Conservation (phyloP, 2,329 filamentous ascomycete species). For the Aspergillus clavatus region DNA sequence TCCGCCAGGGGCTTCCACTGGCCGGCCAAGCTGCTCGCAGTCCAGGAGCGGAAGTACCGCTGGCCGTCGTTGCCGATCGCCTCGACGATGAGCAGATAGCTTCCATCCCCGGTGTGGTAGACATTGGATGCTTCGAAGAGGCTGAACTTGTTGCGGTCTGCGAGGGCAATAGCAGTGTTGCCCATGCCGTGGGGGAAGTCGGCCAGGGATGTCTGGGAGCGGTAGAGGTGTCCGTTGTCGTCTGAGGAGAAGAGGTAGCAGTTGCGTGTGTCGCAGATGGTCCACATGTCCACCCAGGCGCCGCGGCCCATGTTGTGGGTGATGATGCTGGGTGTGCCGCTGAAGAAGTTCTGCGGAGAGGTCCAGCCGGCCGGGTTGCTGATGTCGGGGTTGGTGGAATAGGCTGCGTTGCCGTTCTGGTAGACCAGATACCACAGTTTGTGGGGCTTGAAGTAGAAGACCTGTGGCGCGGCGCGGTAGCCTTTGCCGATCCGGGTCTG, state of each 20-base stretch:
- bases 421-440: slow-evolving; percentile 61
- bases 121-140: slow-evolving; percentile 65
- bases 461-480: slow-evolving; percentile 51
- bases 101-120: slow-evolving; percentile 54
- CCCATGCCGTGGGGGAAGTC: slow-evolving; percentile 61
- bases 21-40: slow-evolving; percentile 53
- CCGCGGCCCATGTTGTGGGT: slow-evolving; percentile 46
- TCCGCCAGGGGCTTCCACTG: slow-evolving; percentile 56
- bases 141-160: slow-evolving; percentile 48
- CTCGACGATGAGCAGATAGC: slow-evolving; percentile 67
- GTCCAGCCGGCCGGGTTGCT: slow-evolving; percentile 52
- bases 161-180: slow-evolving; percentile 48
- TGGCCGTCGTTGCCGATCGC: slow-evolving; percentile 50
- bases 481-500: slow-evolving; percentile 3
- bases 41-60: slow-evolving; percentile 64
- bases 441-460: slow-evolving; percentile 61
- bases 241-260: slow-evolving; percentile 67
- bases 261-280: slow-evolving; percentile 57
- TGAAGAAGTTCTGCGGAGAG: slow-evolving; percentile 51
- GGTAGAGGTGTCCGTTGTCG: slow-evolving; percentile 64
- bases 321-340: slow-evolving; percentile 44
- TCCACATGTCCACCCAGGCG: slow-evolving; percentile 55
- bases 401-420: slow-evolving; percentile 58
- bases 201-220: slow-evolving; percentile 57
- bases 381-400: slow-evolving; percentile 54